Conservation (phyloP, 768 basidiomycete species). For the Paxillus rubicundulus region DNA sequence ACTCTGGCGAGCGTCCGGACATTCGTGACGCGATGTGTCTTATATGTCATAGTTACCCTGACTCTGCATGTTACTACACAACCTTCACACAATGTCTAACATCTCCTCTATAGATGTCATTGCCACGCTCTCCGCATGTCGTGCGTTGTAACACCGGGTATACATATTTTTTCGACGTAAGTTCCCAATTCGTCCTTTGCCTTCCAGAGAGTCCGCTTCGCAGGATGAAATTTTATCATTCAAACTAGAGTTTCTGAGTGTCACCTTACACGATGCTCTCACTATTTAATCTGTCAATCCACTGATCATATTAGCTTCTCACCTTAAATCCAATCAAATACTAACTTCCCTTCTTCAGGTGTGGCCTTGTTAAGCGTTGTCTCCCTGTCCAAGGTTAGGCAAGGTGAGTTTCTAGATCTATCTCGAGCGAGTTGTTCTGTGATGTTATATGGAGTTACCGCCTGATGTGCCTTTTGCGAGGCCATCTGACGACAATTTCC, state of each 20-base stretch:
- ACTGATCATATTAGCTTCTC: conserved; percentile 44
- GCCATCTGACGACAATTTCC: conserved; percentile 67
- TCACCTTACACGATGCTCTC: conserved; percentile 64
- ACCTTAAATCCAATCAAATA: not conserved
- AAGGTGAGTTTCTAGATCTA: conserved; percentile 2
- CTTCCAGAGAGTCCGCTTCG: conserved; percentile 8
- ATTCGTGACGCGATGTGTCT: conserved; percentile 50
- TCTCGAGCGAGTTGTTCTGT: not conserved
- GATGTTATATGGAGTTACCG: conserved; percentile 75
- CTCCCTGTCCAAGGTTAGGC: not conserved
- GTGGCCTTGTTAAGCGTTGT: not conserved
- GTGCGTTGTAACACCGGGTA: too few relatives aligned
- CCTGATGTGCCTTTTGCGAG: conserved; percentile 52
- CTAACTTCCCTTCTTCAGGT: conserved; percentile 10
- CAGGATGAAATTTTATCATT: conserved; percentile 62
- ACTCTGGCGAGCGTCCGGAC: conserved; percentile 47
- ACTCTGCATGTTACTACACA: conserved; percentile 41
- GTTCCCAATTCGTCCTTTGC: conserved; percentile 6
- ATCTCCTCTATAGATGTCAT: conserved; percentile 3
- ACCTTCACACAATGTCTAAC: conserved; percentile 9
- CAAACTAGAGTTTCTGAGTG: conserved; percentile 96
- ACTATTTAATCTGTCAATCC: conserved; percentile 54
- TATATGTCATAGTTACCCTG: conserved; percentile 94
- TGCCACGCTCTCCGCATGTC: not conserved
- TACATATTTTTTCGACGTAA: conserved; percentile 10